Conservation (phyloP, 148 eudicot genomes). For the Chenopodium suecicum region DNA sequence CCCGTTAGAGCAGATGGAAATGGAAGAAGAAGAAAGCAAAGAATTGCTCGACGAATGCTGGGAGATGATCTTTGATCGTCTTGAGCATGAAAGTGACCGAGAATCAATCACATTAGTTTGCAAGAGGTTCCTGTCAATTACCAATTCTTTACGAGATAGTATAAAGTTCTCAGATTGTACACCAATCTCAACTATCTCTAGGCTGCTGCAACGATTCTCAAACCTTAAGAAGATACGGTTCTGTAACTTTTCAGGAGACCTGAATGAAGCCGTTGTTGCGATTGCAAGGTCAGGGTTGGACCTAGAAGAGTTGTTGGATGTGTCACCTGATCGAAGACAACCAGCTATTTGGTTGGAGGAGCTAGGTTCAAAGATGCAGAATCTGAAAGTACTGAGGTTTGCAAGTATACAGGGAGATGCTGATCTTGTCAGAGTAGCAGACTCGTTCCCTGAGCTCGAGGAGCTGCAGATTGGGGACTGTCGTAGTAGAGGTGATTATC, state of each 20-base stretch:
- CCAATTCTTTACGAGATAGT: neutral
- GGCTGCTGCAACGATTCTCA: constrained; percentile 22
- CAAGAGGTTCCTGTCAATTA: constrained; percentile 24
- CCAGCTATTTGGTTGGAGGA: constrained; percentile 18
- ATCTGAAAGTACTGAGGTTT: constrained; percentile 24
- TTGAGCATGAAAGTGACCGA: constrained; percentile 5
- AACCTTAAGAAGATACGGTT: constrained; percentile 22
- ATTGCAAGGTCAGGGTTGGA: constrained; percentile 26
- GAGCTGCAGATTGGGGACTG: constrained; percentile 23
- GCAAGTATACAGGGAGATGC: constrained; percentile 15
- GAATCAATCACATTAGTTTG: constrained; percentile 30
- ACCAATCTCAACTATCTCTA: constrained; percentile 18
- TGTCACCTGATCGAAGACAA: constrained; percentile 13
- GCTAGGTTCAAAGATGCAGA: constrained; percentile 24
- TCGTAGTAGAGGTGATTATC: neutral
- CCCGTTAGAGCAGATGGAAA: neutral
- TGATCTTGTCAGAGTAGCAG: constrained; percentile 28
- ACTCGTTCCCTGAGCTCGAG: constrained; percentile 24
- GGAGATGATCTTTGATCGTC: constrained; percentile 20
- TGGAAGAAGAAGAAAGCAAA: neutral
- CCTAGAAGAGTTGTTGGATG: constrained; percentile 29
- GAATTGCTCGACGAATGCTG: constrained; percentile 28
- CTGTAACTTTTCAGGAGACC: constrained; percentile 19
- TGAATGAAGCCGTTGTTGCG: constrained; percentile 17
- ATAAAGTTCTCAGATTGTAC: constrained; percentile 8